Conservation (phyloP, 768 basidiomycete genomes). For the Mrakia gelida region DNA sequence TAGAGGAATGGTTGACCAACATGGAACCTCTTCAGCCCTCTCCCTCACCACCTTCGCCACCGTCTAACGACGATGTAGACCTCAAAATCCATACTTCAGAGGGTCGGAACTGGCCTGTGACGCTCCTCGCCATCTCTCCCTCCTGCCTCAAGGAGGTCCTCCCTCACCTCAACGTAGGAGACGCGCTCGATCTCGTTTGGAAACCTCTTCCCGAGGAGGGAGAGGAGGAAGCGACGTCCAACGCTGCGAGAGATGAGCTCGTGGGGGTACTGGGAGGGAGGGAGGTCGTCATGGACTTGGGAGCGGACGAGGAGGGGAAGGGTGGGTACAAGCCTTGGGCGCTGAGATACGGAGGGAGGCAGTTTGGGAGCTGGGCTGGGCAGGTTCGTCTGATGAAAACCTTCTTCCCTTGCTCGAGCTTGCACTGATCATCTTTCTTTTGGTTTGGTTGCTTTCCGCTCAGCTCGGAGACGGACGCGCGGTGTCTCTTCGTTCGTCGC, state of each 20-base stretch:
- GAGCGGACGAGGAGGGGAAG: constrained; percentile 34
- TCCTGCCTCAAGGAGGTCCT: constrained; percentile 67
- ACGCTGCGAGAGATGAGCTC: constrained; percentile 61
- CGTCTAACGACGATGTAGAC: background rate
- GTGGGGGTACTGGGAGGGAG: constrained; percentile 77
- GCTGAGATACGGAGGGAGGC: constrained; percentile 58
- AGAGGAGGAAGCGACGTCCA: constrained; percentile 35
- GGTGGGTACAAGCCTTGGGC: constrained; percentile 71
- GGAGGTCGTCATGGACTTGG: constrained; percentile 56
- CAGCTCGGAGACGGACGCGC: constrained; percentile 87
- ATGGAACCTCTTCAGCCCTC: constrained; percentile 52
- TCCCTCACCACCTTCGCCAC: background rate
- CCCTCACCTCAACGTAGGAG: constrained; percentile 81
- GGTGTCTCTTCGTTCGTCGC: constrained; percentile 65
- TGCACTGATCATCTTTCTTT: no score
- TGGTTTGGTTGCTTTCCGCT: background rate
- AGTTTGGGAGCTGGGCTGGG: constrained; percentile 65
- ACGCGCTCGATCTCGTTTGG: constrained; percentile 62
- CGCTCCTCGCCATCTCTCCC: constrained; percentile 68
- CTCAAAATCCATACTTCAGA: constrained; percentile 30
- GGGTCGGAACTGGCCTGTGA: constrained; percentile 35
- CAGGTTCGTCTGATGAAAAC: constrained; percentile 47
- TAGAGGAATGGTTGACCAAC: constrained; percentile 70
- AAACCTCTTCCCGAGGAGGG: constrained; percentile 47
- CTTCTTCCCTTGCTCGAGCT: no score